Evolutionary conservation across 2,329 filamentous ascomycete genomes (phyloP).

Genomic region (Karstenula rhodostoma): DNA sequence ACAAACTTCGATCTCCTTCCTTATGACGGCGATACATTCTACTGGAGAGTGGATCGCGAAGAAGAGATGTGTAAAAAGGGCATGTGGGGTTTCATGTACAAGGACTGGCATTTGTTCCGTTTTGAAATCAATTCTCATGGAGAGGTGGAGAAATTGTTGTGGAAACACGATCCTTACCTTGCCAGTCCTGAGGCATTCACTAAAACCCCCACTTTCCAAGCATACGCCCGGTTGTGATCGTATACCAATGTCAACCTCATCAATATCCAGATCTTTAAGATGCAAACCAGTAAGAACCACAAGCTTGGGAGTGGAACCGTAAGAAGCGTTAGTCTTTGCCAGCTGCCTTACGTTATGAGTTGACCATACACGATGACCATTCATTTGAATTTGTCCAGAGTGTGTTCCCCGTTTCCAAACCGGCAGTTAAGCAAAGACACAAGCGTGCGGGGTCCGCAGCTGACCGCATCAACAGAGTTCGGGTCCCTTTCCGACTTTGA

Average conservation of each 20-base stretch:
- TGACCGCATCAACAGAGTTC: background rate
- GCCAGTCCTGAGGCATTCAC: slow-evolving; percentile 11
- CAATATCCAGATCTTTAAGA: background rate
- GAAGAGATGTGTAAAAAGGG: slow-evolving; percentile 15
- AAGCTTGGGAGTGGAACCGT: background rate
- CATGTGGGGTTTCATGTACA: slow-evolving; percentile 19
- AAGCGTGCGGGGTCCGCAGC: background rate
- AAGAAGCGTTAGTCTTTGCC: background rate
- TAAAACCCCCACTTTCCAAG: slow-evolving; percentile 3
- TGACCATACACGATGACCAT: background rate
- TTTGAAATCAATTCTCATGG: slow-evolving; percentile 13
- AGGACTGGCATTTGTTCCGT: slow-evolving; percentile 18
- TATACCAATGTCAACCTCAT: too few species aligned
- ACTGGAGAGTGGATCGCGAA: slow-evolving; percentile 14
- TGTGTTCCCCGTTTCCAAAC: background rate
- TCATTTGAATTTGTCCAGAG: background rate
- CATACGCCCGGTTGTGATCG: slow-evolving; percentile 10
- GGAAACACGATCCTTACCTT: slow-evolving; percentile 19
- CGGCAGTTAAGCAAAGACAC: background rate
- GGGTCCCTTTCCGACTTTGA: background rate
- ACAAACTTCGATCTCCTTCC: slow-evolving; percentile 12
- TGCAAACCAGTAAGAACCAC: background rate
- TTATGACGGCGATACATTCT: slow-evolving; percentile 19
- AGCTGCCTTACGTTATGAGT: background rate
- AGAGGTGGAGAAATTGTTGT: slow-evolving; percentile 11